A percentile compares a stretch with the other conserved stretches of the same genome.
phyloP scores from a whole-genome alignment of 176 grass and related monocot species.

The Zea mays region DNA sequence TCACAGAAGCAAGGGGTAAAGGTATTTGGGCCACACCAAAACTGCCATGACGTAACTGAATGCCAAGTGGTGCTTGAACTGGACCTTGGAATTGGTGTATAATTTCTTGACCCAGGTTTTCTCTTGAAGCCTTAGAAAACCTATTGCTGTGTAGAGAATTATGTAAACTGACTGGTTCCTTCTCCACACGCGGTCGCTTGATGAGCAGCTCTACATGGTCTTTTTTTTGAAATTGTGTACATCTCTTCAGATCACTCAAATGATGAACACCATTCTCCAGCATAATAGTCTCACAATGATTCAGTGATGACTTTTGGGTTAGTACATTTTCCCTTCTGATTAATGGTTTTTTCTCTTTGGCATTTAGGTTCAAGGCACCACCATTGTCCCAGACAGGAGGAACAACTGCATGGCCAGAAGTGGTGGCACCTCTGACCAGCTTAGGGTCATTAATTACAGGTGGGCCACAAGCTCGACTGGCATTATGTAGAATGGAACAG shows the following conservation, averaged over 20 bases:
- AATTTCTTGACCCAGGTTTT: slow-evolving; percentile 37
- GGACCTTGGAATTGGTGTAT: slow-evolving; percentile 36
- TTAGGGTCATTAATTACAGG: slow-evolving; percentile 34
- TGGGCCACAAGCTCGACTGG: slow-evolving; percentile 52
- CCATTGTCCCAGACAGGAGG: slow-evolving; percentile 35
- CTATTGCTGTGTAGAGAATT: slow-evolving; percentile 45
- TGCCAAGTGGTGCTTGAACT: slow-evolving; percentile 68
- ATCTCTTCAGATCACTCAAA: slow-evolving; percentile 55
- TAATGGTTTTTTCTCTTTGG: slow-evolving; percentile 37
- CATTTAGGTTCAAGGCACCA: slow-evolving; percentile 29
- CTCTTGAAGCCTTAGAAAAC: slow-evolving; percentile 27
- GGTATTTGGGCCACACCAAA: slow-evolving; percentile 46
- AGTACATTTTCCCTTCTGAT: slow-evolving; percentile 31
- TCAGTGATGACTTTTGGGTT: slow-evolving; percentile 25
- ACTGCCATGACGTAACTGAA: slow-evolving; percentile 63
- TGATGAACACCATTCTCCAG: slow-evolving; percentile 38
- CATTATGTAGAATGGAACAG: slow-evolving; percentile 72
- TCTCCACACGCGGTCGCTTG: slow-evolving; percentile 39
- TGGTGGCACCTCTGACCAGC: slow-evolving; percentile 21
- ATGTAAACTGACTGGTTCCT: slow-evolving; percentile 31
- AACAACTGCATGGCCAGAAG: slow-evolving; percentile 28
- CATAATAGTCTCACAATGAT: slow-evolving; percentile 31
- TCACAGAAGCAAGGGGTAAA: slow-evolving; percentile 30
- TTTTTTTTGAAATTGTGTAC: slow-evolving; percentile 43
- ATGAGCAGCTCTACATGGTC: slow-evolving; percentile 32